Base-by-base conservation (phyloP, 2,329 filamentous ascomycete species). In the Neonectria punicea region DNA sequence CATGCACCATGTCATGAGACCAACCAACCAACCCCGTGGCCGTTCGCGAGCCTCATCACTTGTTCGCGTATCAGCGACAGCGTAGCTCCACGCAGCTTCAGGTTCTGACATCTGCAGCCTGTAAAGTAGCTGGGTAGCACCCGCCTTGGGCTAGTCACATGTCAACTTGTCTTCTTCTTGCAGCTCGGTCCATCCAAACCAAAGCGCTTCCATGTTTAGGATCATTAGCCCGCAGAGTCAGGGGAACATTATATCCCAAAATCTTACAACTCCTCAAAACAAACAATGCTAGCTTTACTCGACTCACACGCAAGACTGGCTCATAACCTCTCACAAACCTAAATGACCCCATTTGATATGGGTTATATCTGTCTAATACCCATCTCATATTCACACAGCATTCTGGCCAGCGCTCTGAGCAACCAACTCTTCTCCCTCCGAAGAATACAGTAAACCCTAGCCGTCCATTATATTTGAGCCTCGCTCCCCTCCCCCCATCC, bases 1-100 rank as follows among this genome's bases (percentile, higher is more conserved):
- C 28, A 39, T 41, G 25, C 28, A 32, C 32, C 58, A 54, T 61
- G 58, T 61, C 51, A 61, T 61, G 8, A 28, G 11, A 22, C 43
- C 32, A 34, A 25, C 43, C 32, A 34, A 25, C 58, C 51, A 44
- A 43, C 53, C 58, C 51, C 32, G n/a, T 28, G 59, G 22, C 25
- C 46, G 53, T 22, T 46, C 20, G n/a, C n/a, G 32, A 56, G 34
- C 32, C 18, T 44, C 32, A 44, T 51, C 41, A 28, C 10, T 49
- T n/a, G 49, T 10, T 30, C 30, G 28, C n/a, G 14, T 28, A 28
- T 8, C 9, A 25, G 28, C 28, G 28, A 50, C 22, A n/a, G 49
- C 8, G 47, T 34, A 18, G 36, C 46, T n/a, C 25, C 28, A 32
- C 28, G 4, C 28, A 9, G 28, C 25, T 28, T 30, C 25, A 32